Conservation (phyloP, 2,329 filamentous ascomycete genomes). For the Calcarisporium arbuscula region DNA sequence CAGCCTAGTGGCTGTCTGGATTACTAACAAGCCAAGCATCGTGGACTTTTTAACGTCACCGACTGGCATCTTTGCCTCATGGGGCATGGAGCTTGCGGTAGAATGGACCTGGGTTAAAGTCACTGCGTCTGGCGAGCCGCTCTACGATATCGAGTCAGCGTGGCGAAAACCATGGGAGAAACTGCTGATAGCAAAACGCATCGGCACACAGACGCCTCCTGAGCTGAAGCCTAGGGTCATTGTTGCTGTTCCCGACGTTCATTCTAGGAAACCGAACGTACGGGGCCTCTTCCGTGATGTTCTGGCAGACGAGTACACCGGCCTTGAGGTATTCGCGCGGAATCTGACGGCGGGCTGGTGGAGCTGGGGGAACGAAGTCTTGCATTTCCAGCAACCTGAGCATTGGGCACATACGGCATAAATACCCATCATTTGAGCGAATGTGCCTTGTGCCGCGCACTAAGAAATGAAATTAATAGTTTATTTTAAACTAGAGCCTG, state of each 20-base stretch:
- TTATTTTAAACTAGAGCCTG: constrained; percentile 16
- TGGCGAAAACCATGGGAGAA: constrained; percentile 77
- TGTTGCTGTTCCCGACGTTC: constrained; percentile 65
- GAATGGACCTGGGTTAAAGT: constrained; percentile 80
- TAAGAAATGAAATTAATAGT: too few species aligned
- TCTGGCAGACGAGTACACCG: constrained; percentile 45
- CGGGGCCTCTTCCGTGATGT: constrained; percentile 51
- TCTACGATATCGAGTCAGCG: constrained; percentile 50
- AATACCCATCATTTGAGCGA: too few species aligned
- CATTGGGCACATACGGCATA: too few species aligned
- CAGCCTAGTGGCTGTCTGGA: constrained; percentile 65
- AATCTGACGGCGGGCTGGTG: constrained; percentile 71
- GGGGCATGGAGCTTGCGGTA: constrained; percentile 58
- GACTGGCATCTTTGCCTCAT: constrained; percentile 55
- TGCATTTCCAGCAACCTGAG: constrained; percentile 59
- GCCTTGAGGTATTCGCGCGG: constrained; percentile 72
- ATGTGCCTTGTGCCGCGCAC: too few species aligned
- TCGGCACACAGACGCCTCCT: constrained; percentile 19
- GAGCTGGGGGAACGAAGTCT: constrained; percentile 69
- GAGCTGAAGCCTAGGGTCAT: constrained; percentile 46
- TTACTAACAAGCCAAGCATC: constrained; percentile 64
- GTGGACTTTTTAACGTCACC: constrained; percentile 46
- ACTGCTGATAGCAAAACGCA: constrained; percentile 53
- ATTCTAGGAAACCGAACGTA: constrained; percentile 73
- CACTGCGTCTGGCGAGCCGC: constrained; percentile 56